A percentile compares a stretch with the other conserved stretches of the same genome.
phyloP scores from a whole-genome alignment of 225 moss, liverwort and hornwort genomes.

The Neckera pumila region DNA sequence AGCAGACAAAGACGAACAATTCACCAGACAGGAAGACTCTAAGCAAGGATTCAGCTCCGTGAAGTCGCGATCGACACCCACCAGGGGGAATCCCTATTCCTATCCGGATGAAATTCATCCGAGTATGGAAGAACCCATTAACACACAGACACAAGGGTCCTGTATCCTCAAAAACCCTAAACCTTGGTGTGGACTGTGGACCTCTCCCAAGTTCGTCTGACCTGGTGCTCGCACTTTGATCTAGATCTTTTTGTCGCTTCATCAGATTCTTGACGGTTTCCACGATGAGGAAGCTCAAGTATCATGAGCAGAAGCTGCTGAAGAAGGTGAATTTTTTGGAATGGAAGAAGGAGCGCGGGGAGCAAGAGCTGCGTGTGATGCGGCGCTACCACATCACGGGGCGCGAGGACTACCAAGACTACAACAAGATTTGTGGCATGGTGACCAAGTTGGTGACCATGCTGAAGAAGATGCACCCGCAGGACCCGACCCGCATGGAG shows the following conservation, averaged over 20 bases:
- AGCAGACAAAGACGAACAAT: no score
- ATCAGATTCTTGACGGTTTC: neutral
- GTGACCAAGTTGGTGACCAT: slow-evolving; percentile 78
- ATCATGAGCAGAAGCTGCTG: slow-evolving; percentile 88
- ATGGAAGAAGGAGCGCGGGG: slow-evolving; percentile 94
- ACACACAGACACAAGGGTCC: no score
- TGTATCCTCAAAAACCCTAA: no score
- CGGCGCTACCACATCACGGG: slow-evolving; percentile 84
- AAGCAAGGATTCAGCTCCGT: no score
- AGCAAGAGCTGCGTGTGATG: slow-evolving; percentile 79
- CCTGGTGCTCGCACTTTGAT: neutral
- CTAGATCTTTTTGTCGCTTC: neutral
- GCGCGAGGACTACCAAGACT: slow-evolving; percentile 89
- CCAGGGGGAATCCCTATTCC: no score
- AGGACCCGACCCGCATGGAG: slow-evolving; percentile 68
- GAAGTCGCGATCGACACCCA: no score
- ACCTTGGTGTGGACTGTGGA: neutral
- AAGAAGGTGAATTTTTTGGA: slow-evolving; percentile 96
- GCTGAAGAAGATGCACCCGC: slow-evolving; percentile 77
- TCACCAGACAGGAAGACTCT: no score
- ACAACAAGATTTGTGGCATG: slow-evolving; percentile 81
- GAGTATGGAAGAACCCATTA: no score
- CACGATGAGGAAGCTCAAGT: slow-evolving; percentile 94
- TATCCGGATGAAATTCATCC: no score
- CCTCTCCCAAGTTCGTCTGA: neutral